Base-by-base conservation (phyloP, 352 stramenopile species). In the Globisporangium lucens region DNA sequence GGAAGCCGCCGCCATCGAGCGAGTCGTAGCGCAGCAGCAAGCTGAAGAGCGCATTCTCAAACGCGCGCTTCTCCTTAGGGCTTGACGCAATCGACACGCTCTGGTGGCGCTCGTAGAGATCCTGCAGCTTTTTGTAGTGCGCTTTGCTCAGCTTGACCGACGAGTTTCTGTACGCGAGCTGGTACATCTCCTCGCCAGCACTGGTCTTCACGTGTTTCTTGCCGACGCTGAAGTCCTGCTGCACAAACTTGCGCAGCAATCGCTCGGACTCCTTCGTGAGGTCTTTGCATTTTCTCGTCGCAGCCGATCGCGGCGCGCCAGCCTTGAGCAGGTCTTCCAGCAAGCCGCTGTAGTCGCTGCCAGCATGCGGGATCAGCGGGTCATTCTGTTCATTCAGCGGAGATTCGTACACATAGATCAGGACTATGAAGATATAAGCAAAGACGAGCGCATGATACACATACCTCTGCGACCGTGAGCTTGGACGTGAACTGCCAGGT, bases 21-120 rank as follows among this genome's bases (percentile, higher is more conserved):
- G 93, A 94, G 73, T 98, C 93, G 72, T 98, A 98, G 36, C 93
- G 84, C 66, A 97, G 72, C 15, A 98, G 69, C 56, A 98, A 68
- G 36, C 84, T 90, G 70, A 98, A 98, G 13, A 97, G 74, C 41
- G 79, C 76, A 65, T 78, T 87, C 60, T 90, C 75, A 69, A 97
- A 97, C 55, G 75, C 62, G 15, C 66, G 68, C 60, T 77, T 66
- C 33, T 78, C 60, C 47, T 75, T 71, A 9, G 65, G 64, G 1
- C 12, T n/a, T 33, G 64, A 66, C 49, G 66, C 63, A 2, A 56
- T 9, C 36, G 51, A 70, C 9, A 72, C 68, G 13, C 61, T 57
- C 2, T 76, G 72, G 47, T 88, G 81, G 7, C 82, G 80, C 53
- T 82, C 77, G 71, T 90, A 98, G 41, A 98, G 78, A 27, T 67